These are phyloP conservation scores for Phytophthora cactorum DNA, from an alignment of 352 stramenopile species.

Conservation along the genomic window DNA sequence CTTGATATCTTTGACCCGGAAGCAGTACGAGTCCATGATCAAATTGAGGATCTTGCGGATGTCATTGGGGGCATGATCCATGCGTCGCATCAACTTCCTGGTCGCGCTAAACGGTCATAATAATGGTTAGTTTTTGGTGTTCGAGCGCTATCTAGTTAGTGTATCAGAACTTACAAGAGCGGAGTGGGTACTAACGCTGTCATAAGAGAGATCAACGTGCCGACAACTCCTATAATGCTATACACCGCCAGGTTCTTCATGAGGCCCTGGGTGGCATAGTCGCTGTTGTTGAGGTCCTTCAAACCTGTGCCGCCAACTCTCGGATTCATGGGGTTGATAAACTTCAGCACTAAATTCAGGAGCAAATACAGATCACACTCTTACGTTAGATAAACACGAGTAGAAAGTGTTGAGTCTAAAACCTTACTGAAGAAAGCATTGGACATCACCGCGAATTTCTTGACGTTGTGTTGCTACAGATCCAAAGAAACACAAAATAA, in stretches of 20 bases:
- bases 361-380: background rate
- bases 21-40: constrained; percentile 82
- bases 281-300: constrained; percentile 52
- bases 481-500: constrained; percentile 1
- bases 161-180: constrained; percentile 54
- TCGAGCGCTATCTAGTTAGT: background rate
- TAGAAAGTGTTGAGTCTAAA: background rate
- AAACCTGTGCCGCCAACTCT: constrained; percentile 39
- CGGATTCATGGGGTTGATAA: constrained; percentile 74
- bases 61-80: constrained; percentile 51
- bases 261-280: constrained; percentile 55
- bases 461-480: constrained; percentile 60
- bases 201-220: constrained; percentile 64
- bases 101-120: constrained; percentile 46
- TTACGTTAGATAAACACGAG: background rate
- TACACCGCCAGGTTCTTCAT: constrained; percentile 75
- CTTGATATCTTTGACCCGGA: constrained; percentile 73
- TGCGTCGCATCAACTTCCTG: constrained; percentile 50
- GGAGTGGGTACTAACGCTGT: constrained; percentile 63
- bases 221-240: constrained; percentile 58
- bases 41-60: constrained; percentile 82
- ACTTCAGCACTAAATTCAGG: constrained; percentile 50
- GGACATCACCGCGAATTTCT: constrained; percentile 76
- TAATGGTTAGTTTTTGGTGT: background rate
- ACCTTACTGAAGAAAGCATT: constrained; percentile 78